Conservation (phyloP, 225 moss, liverwort and hornwort species). For the Polytrichum formosum region DNA sequence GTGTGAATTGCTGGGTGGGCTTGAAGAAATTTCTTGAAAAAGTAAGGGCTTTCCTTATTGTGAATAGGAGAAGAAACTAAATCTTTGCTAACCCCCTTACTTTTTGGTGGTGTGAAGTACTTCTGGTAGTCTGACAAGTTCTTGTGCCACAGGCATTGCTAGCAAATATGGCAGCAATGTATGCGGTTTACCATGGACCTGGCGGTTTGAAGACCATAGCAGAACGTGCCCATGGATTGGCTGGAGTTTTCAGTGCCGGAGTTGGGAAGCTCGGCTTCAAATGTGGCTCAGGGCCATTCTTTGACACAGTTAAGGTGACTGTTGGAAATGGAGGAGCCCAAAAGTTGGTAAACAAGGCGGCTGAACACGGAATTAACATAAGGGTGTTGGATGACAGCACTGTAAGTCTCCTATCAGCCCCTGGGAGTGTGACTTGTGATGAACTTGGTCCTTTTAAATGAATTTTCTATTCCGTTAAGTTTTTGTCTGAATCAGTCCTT, state of each 20-base stretch:
- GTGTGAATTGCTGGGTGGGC: no score
- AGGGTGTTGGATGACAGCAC: slow-evolving; percentile 62
- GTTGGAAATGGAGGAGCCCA: slow-evolving; percentile 63
- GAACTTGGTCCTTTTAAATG: no score
- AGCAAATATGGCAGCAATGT: slow-evolving; percentile 99
- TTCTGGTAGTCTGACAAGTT: no score
- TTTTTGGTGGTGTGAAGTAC: no score
- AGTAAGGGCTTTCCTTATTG: no score
- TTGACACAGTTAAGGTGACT: slow-evolving; percentile 82
- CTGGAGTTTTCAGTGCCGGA: slow-evolving; percentile 77
- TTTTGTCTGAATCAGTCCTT: no score
- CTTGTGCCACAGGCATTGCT: slow-evolving; percentile 63
- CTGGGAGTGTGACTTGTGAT: no score
- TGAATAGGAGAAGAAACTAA: no score
- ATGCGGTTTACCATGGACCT: slow-evolving; percentile 92
- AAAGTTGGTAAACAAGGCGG: slow-evolving; percentile 37
- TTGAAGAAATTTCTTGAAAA: no score
- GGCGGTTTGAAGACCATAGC: slow-evolving; percentile 84
- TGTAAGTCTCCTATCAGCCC: slow-evolving; percentile 29
- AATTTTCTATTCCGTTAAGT: no score
- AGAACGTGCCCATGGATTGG: slow-evolving; percentile 84
- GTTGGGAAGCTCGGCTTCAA: slow-evolving; percentile 60
- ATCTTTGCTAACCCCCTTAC: no score
- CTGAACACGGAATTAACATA: slow-evolving; percentile 70
- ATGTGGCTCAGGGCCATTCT: slow-evolving; percentile 63